Percentiles rank a stretch among this genome's conserved stretches.
Conservation (phyloP, 768 basidiomycete genomes). For the Rhodosporidiobolus odoratus region DNA sequence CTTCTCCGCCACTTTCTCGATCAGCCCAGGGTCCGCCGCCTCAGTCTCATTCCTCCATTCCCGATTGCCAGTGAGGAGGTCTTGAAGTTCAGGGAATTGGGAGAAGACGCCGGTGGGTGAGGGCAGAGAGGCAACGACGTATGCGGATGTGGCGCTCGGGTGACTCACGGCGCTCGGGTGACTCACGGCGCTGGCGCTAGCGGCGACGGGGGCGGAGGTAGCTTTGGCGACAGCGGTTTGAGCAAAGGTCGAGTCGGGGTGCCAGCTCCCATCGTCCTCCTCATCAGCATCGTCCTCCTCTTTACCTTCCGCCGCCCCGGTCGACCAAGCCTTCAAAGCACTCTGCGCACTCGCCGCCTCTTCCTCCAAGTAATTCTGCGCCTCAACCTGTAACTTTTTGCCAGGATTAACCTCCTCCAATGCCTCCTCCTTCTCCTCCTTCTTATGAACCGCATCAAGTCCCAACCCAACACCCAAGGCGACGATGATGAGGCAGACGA, state of each 20-base stretch:
- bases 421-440: background rate
- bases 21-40: background rate
- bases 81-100: slow-evolving; percentile 23
- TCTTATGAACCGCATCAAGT: background rate
- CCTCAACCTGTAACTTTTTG: background rate
- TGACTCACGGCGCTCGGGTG: too few relatives aligned
- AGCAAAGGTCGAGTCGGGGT: background rate
- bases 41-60: slow-evolving; percentile 7
- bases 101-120: slow-evolving; percentile 2
- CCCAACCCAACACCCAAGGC: slow-evolving; percentile 3
- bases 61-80: background rate
- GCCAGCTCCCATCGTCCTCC: background rate
- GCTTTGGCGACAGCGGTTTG: too few relatives aligned
- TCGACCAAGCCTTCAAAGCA: background rate
- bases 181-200: too few relatives aligned
- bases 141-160: background rate
- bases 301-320: background rate
- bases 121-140: background rate
- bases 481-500: slow-evolving; percentile 4
- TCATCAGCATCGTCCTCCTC: background rate
- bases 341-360: background rate
- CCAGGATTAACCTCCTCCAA: background rate
- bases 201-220: background rate
- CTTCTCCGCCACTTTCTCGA: slow-evolving; percentile 8
- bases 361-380: background rate